Base-by-base conservation (phyloP, 306 rosid genomes). In the Abrus pulchellus region DNA sequence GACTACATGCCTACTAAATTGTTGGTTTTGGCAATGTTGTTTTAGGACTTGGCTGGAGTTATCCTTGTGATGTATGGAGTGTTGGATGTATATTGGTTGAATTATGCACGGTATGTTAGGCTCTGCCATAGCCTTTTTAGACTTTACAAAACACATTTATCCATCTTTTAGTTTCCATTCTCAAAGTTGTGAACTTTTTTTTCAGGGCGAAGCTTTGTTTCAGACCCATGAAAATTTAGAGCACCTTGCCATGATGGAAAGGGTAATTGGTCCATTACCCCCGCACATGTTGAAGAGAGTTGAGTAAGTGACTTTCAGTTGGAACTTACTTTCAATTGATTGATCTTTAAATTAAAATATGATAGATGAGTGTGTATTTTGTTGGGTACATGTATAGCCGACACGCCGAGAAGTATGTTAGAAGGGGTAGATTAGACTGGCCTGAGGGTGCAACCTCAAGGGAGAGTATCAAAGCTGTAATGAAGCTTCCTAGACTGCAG, bases 221-320 rank as follows among this genome's bases (percentile, higher is more conserved):
- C 98, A 95, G 86, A 95, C 99, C 56, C 99, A 95, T 9, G 99
- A 95, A 77, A 95, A 93, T 85, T 85, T 95, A 67, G 98, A 95
- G 85, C 99, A 93, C 85, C 94, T 95, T 5, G 97, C 99, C 5
- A 93, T 95, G 99, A 95, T 95, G 98, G 99, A 95, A 82, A 88
- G 98, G 47, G 98, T 89, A 43, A 90, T 95, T 32, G 99, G 99
- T 3, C 83, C 90, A 4, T 45, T 93, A 9, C 94, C 99, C 0
- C 91, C 83, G 74, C 90, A 89, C 29, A 87, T 93, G 80, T 77
- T 93, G 73, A 93, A 90, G 89, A 90, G 86, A 86, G 84, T 68
- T 38, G 94, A 93, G 99, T 95, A 82, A 87, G 99, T 82, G 55
- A 64, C 63, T 67, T 49, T 13, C 61, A 13, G 0, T 14, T 0